A percentile compares a stretch with the other conserved stretches of the same genome.
Conservation (phyloP, 257 asterid species). For the Gynochthodes officinalis region DNA sequence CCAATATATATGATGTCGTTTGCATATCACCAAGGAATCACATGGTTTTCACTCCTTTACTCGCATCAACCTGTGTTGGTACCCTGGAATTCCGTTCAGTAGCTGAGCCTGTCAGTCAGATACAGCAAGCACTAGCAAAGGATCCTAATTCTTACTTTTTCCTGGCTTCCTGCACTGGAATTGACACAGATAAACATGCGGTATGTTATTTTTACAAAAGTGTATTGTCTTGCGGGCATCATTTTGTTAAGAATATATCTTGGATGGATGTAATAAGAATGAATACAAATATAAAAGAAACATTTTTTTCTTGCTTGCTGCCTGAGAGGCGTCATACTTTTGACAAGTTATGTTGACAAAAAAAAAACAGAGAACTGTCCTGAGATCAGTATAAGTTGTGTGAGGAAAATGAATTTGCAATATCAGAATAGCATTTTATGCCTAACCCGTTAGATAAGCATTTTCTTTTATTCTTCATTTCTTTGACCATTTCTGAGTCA, state of each 20-base stretch:
- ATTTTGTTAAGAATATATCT: neutral
- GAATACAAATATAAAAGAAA: neutral
- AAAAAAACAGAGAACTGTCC: neutral
- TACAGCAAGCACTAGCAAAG: constrained; percentile 75
- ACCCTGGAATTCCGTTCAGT: constrained; percentile 91
- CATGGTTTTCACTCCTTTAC: constrained; percentile 95
- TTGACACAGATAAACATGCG: constrained; percentile 68
- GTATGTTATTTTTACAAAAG: constrained; percentile 34
- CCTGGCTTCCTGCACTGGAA: constrained; percentile 69
- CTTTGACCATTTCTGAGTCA: neutral
- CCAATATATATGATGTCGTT: constrained; percentile 69
- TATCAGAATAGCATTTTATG: neutral
- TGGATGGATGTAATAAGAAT: neutral
- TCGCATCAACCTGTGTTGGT: constrained; percentile 96
- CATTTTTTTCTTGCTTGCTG: neutral
- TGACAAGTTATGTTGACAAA: neutral
- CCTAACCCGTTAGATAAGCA: neutral
- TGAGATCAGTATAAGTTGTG: neutral
- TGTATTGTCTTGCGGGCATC: neutral
- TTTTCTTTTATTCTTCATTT: neutral
- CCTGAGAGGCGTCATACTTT: neutral
- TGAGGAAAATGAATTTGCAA: neutral
- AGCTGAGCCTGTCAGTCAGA: constrained; percentile 88
- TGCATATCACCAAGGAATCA: constrained; percentile 95
- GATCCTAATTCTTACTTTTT: constrained; percentile 87